Conservation (phyloP, 78 protist genomes). For the Cavenderia fasciculata region DNA sequence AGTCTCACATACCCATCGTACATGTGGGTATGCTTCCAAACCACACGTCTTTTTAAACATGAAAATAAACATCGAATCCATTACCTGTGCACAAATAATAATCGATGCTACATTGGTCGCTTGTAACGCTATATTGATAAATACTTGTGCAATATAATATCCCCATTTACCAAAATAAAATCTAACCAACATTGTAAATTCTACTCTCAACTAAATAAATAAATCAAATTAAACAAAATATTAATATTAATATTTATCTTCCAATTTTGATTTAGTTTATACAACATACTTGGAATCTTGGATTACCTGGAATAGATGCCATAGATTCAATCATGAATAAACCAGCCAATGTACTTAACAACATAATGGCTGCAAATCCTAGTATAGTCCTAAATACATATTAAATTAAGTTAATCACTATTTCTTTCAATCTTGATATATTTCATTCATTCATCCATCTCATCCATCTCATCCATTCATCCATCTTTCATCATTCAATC, state of each 20-base stretch:
- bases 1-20: constrained; percentile 33
- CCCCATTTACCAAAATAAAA: constrained; percentile 64
- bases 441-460: background rate
- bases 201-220: constrained; percentile 14
- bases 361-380: constrained; percentile 1
- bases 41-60: constrained; percentile 64
- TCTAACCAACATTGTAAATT: constrained; percentile 23
- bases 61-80: constrained; percentile 47
- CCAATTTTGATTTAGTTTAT: too few species aligned
- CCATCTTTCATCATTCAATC: too few species aligned
- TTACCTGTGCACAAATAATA: constrained; percentile 68
- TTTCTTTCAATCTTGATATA: too few species aligned
- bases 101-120: constrained; percentile 50
- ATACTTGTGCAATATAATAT: constrained; percentile 20
- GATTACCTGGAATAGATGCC: constrained; percentile 47
- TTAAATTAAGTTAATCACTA: background rate
- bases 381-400: background rate
- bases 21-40: constrained; percentile 12
- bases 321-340: constrained; percentile 55
- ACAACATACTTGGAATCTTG: constrained; percentile 20
- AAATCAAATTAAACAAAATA: background rate
- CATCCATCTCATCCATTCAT: too few species aligned
- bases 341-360: constrained; percentile 25
- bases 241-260: background rate
- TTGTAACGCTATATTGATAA: constrained; percentile 52